A percentile compares a stretch with the other conserved stretches of the same genome.
These are phyloP conservation scores for Astathelohania contejeani DNA, from an alignment of 371 early-diverging fungal species.

Conservation along the genomic window DNA sequence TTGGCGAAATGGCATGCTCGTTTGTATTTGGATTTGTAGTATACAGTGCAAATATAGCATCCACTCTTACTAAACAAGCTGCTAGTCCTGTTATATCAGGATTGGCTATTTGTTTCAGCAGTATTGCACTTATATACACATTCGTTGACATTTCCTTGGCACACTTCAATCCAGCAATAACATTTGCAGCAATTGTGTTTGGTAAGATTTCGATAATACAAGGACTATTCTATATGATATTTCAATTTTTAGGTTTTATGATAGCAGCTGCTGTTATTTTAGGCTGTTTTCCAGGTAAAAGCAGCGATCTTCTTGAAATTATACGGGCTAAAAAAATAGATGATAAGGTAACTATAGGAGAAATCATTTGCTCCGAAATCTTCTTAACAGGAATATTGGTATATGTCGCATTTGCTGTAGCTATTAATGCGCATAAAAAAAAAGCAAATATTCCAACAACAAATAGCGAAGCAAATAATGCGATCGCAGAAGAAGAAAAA, in stretches of 20 bases:
- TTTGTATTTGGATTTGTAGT: conserved; percentile 49
- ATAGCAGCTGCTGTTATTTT: conserved; percentile 54
- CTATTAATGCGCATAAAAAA: conserved; percentile 58
- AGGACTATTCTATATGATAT: conserved; percentile 55
- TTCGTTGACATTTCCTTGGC: conserved; percentile 59
- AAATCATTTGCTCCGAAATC: conserved; percentile 53
- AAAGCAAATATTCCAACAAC: conserved; percentile 51
- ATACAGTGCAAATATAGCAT: conserved; percentile 36
- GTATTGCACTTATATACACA: conserved; percentile 58
- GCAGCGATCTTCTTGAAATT: conserved; percentile 21
- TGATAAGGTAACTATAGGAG: conserved; percentile 30
- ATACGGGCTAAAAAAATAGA: conserved; percentile 33
- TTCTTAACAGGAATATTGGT: conserved; percentile 58
- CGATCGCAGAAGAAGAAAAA: conserved; percentile 22
- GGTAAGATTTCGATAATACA: conserved; percentile 55
- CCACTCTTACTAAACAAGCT: conserved; percentile 5
- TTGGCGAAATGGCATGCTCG: conserved; percentile 45
- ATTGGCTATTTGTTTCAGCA: conserved; percentile 54
- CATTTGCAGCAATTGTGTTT: conserved; percentile 57
- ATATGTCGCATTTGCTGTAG: conserved; percentile 60
- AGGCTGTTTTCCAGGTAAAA: conserved; percentile 54
- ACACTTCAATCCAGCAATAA: conserved; percentile 58
- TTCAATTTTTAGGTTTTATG: conserved; percentile 56
- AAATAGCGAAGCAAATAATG: conserved; percentile 15
- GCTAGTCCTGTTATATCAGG: conserved; percentile 54